Evolutionary conservation across 352 stramenopile species (phyloP), one percentile per base, ranked within the genome.

Genomic region (Ophiocytium majus): DNA sequence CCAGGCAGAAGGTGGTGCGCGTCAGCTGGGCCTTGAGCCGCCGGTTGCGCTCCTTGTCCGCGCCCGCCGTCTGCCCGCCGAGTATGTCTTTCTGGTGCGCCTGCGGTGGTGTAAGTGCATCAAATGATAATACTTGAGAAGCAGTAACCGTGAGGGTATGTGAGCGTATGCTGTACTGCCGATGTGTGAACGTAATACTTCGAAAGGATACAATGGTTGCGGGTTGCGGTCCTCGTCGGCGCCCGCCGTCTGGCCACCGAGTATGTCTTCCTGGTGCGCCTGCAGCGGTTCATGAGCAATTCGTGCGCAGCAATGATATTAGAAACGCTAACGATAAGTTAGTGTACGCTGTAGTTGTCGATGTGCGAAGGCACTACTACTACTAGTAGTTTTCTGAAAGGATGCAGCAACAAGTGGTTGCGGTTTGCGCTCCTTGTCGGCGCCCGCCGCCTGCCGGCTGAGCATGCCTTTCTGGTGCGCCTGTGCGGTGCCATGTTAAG

Each of bases 71-170:
- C 5, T 76, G 64, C 5, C 64, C 17, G 31, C 31, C 10, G 31
- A 76, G 64, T 37, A 76, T 37, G 34, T 76, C 64, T 37, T 76
- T 76, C 64, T 76, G 64, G 64, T 76, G 64, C 64, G 64, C 64
- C 64, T 76, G 64, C 64, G 34, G n/a, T n/a, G n/a, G n/a, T n/a
- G n/a, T n/a, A n/a, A n/a, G n/a, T n/a, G n/a, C n/a, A n/a, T n/a
- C n/a, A n/a, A n/a, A n/a, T n/a, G n/a, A n/a, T n/a, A n/a, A n/a
- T n/a, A n/a, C n/a, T n/a, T n/a, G n/a, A n/a, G n/a, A n/a, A n/a
- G n/a, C n/a, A n/a, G n/a, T n/a, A n/a, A n/a, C n/a, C n/a, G n/a
- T n/a, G n/a, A n/a, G n/a, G n/a, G n/a, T n/a, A n/a, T n/a, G n/a
- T 19, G 17, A 66, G 57, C 57, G 17, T 23, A 66, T 66, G 28